phyloP scores from a whole-genome alignment of 352 stramenopile genomes.

The Pythium folliculosum region DNA sequence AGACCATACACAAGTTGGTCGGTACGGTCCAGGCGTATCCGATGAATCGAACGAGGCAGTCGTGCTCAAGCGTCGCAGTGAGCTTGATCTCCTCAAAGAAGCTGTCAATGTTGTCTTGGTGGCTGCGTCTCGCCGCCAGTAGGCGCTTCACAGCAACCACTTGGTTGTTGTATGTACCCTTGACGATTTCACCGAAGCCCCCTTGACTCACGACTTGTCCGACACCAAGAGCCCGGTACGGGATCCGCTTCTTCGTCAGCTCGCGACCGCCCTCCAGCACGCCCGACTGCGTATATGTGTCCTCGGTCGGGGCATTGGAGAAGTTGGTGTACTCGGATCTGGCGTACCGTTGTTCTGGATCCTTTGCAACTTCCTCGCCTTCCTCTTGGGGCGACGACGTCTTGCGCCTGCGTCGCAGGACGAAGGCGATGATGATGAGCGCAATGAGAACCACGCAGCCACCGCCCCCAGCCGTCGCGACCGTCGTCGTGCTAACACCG shows the following conservation, averaged over 20 bases:
- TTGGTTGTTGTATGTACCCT: neutral
- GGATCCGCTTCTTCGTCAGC: neutral
- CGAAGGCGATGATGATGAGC: neutral
- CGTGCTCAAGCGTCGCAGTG: conserved; percentile 1
- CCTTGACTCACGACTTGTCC: neutral
- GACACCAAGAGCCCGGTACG: neutral
- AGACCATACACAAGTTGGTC: conserved; percentile 3
- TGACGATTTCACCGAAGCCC: neutral
- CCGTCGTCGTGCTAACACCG: neutral
- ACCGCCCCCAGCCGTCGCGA: neutral
- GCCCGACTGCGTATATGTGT: neutral
- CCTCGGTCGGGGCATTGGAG: too few species aligned
- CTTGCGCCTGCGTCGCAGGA: neutral
- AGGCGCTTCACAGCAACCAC: neutral
- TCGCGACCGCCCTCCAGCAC: neutral
- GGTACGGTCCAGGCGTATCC: neutral
- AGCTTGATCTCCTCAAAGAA: conserved; percentile 1
- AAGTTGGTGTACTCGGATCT: too few species aligned
- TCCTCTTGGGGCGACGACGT: too few species aligned
- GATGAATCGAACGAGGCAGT: conserved; percentile 8
- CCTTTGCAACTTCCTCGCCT: too few species aligned
- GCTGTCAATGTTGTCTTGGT: neutral
- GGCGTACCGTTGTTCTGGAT: too few species aligned
- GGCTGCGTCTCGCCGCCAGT: neutral
- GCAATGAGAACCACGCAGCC: neutral